Conservation (phyloP, 768 basidiomycete genomes). For the Mrakia gelida region DNA sequence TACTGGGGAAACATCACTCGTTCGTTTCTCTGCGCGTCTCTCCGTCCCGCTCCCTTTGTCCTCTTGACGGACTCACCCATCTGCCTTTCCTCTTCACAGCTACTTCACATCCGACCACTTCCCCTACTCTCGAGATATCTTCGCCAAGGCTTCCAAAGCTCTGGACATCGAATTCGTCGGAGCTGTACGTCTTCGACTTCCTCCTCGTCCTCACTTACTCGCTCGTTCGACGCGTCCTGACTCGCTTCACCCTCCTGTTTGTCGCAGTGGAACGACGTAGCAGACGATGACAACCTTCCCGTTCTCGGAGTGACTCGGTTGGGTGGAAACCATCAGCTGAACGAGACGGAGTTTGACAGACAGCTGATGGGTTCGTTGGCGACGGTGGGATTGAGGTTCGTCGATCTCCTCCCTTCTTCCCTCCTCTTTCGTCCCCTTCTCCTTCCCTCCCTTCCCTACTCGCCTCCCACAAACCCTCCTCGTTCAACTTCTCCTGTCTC, state of each 20-base stretch:
- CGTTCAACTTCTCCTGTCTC: background rate
- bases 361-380: constrained; percentile 3
- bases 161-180: constrained; percentile 21
- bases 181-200: background rate
- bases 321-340: background rate
- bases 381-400: constrained; percentile 1
- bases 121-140: constrained; percentile 7
- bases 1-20: background rate
- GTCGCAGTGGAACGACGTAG: background rate
- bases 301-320: constrained; percentile 8
- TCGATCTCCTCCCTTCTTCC: background rate
- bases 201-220: no score
- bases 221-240: background rate
- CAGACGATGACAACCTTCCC: background rate
- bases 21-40: no score
- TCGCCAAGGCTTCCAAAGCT: constrained; percentile 4
- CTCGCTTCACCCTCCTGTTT: background rate
- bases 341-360: background rate
- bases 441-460: background rate
- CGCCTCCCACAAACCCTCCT: no score
- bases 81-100: background rate
- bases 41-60: no score
- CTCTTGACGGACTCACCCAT: no score
- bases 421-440: no score
- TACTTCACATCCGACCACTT: background rate